Evolutionary conservation across 129 eudicot species (phyloP).

Genomic region (Flaveria trinervia): DNA sequence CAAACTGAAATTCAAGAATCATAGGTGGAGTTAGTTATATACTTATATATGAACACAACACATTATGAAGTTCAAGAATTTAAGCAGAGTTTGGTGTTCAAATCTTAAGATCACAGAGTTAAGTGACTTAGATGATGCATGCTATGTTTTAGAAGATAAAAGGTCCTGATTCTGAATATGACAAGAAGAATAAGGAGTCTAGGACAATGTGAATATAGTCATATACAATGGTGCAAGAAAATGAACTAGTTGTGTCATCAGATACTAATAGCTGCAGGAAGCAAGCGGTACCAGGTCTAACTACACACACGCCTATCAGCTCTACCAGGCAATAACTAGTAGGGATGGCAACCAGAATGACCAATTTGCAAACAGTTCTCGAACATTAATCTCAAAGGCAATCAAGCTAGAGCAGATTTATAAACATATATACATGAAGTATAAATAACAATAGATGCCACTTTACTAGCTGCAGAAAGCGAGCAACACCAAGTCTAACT

Average conservation of each 20-base stretch:
- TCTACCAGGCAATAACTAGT: background rate
- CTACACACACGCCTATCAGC: no score
- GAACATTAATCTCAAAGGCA: background rate
- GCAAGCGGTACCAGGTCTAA: no score
- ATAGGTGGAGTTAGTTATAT: background rate
- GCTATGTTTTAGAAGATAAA: background rate
- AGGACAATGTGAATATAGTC: background rate
- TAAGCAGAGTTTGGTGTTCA: background rate
- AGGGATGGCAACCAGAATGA: background rate
- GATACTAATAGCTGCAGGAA: background rate
- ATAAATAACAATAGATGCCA: no score
- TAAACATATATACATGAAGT: background rate
- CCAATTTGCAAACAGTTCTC: background rate
- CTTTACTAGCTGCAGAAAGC: no score
- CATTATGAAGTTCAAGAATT: background rate
- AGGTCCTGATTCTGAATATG: background rate
- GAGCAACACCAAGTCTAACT: no score
- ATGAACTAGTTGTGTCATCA: background rate
- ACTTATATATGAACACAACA: constrained; percentile 10
- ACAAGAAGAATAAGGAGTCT: background rate
- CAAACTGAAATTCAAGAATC: constrained; percentile 55
- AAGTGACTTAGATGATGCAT: background rate
- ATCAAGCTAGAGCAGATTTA: background rate
- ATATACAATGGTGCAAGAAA: no score
- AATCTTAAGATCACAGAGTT: background rate